These are phyloP conservation scores for Daldinia caldariorum DNA, from an alignment of 495 filamentous ascomycete genomes.

Conservation along the genomic window DNA sequence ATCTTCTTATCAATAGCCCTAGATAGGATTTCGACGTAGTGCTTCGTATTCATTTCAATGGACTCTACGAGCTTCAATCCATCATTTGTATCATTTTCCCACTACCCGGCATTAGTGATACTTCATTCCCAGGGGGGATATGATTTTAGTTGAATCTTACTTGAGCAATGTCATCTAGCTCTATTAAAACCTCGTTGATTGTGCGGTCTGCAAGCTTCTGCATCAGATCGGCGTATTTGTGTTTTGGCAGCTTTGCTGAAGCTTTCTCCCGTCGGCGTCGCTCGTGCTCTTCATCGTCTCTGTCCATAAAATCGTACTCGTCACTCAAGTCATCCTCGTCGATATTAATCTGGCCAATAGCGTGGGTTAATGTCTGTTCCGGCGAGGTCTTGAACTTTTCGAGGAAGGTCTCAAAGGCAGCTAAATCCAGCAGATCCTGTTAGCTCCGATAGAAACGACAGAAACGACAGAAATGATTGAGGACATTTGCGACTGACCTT, in stretches of 20 bases:
- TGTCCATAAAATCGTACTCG: slow-evolving; percentile 95
- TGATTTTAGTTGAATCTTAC: slow-evolving; percentile 56
- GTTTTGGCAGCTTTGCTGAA: slow-evolving; percentile 64
- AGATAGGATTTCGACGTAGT: slow-evolving; percentile 92
- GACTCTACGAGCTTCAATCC: slow-evolving; percentile 82
- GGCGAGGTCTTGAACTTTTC: slow-evolving; percentile 86
- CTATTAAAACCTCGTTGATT: slow-evolving; percentile 78
- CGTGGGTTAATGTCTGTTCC: slow-evolving; percentile 75
- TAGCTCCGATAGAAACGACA: slow-evolving; percentile 21
- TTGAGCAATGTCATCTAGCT: slow-evolving; percentile 84
- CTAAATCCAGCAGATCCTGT: slow-evolving; percentile 53
- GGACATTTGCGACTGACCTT: slow-evolving; percentile 61
- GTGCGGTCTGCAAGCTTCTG: slow-evolving; percentile 87
- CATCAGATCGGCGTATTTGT: slow-evolving; percentile 91
- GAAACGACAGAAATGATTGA: neutral
- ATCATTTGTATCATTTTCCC: slow-evolving; percentile 73
- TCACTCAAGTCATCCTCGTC: slow-evolving; percentile 90
- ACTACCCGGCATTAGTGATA: slow-evolving; percentile 60
- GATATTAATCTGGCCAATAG: slow-evolving; percentile 83
- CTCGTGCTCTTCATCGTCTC: slow-evolving; percentile 70
- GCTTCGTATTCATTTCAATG: slow-evolving; percentile 89
- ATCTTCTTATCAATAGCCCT: slow-evolving; percentile 87
- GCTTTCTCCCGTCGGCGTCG: slow-evolving; percentile 57
- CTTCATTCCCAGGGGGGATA: neutral
- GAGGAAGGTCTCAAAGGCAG: slow-evolving; percentile 88